Evolutionary conservation across 2,329 filamentous ascomycete genomes (phyloP).

Genomic region (Teratosphaeria zuluensis): DNA sequence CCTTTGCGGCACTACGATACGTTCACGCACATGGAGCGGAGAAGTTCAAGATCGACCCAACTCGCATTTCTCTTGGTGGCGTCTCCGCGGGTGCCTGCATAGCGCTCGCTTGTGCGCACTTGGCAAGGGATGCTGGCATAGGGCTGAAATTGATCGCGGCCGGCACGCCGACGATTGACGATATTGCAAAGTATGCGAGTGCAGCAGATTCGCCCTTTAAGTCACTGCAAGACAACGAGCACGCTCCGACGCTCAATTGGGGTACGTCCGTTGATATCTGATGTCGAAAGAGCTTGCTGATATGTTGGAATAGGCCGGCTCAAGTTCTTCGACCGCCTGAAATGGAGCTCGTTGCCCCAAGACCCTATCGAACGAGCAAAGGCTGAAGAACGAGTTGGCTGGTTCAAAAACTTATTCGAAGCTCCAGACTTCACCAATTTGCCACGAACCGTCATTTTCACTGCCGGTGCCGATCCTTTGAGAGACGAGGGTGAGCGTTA

Average conservation of each 20-base stretch:
- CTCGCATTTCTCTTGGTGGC: too few species aligned
- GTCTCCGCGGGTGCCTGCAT: too few species aligned
- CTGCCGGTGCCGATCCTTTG: background rate
- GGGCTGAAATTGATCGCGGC: too few species aligned
- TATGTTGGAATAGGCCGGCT: background rate
- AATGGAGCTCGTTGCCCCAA: background rate
- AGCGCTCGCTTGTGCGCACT: too few species aligned
- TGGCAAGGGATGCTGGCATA: too few species aligned
- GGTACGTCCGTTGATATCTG: background rate
- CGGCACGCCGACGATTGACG: too few species aligned
- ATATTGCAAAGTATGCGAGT: too few species aligned
- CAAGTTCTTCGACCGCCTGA: background rate
- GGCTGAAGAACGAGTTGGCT: background rate
- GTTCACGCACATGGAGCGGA: too few species aligned
- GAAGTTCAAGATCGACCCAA: too few species aligned
- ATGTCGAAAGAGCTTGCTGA: too few species aligned
- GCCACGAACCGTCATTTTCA: background rate
- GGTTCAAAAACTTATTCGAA: background rate
- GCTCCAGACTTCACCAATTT: background rate
- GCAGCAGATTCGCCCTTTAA: background rate
- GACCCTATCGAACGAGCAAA: background rate
- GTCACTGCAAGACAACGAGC: background rate
- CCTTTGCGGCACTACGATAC: too few species aligned
- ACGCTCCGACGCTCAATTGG: background rate
- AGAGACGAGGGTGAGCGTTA: background rate